Evolutionary conservation across 176 grass and related monocot species (phyloP), one percentile per base, ranked within the genome.

Genomic region (Oryza rufipogon): DNA sequence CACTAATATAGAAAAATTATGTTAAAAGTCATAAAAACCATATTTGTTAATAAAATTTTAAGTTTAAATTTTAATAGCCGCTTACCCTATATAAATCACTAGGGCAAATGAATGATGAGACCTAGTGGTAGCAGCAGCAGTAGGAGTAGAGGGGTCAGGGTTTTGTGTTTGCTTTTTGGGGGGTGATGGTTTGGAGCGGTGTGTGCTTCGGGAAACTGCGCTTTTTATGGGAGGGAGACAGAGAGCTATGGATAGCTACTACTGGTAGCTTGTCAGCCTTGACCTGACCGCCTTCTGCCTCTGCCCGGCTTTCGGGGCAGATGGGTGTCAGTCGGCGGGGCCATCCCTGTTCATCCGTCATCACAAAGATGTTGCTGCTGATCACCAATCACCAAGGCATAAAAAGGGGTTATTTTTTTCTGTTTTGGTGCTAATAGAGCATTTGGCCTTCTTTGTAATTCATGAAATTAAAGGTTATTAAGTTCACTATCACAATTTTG

Each of bases 121-220:
- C 38, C 38, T 39, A 7, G 5, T 7, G 6, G 6, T 7, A 39
- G 38, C 38, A 41, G 22, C 16, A 7, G 64, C 2, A 12, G 36
- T 9, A 20, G 36, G 4, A 17, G 52, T 56, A 42, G 15, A 32
- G 60, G 54, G 39, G 0, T 41, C 39, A 6, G 38, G 7, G 14
- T 9, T 25, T 48, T 45, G 13, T 49, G 49, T 51, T 22, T 25
- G 52, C 17, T 19, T 72, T 64, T 30, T 12, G 28, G 28, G 12
- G 5, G 25, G 22, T 5, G 9, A 64, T 14, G 14, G 14, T 42
- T 86, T 82, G 71, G 73, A 47, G 16, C 1, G 9, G 17, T 30
- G 73, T 51, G 39, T 0, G 28, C 80, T 83, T 76, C 65, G 86
- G 86, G 65, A 87, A 87, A 44, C 79, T 77, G 79, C 30, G 80